Base-by-base conservation (phyloP, 1,284 basidiomycete species). In the Heimioporus punctisporus region DNA sequence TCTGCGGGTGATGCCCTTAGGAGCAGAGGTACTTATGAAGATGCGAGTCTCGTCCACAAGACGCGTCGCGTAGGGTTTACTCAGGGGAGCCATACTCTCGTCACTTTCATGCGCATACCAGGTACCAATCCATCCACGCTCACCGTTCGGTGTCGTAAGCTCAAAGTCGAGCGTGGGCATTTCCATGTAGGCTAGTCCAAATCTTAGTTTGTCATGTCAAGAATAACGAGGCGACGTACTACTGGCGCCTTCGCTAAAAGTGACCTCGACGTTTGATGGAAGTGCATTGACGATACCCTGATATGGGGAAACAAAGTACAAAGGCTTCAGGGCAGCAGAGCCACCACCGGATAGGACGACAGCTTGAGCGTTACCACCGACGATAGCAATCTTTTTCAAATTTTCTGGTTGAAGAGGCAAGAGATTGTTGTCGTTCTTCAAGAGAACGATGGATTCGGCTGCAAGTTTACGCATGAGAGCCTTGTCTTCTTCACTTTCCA, bases 321-420 rank as follows among this genome's bases (percentile, higher is more conserved):
- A 86, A 1, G 91, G 76, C 58, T 86, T 86, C 25, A 94, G 75
- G 3, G 85, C 79, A 0, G 91, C 91, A 19, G 85, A 87, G 4
- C 92, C 91, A 27, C 91, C 92, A 25, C 92, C 92, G 19, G 86
- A 87, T 11, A 88, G 75, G 9, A 88, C 80, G 23, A 79, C 65
- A 4, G 83, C 82, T 62, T 88, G 86, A 23, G 90, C 90, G 63
- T 92, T 93, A 1, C 84, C 83, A 6, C 92, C 92, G 30, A 93
- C 80, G 50, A 94, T 84, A 0, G 88, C 89, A 45, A 92, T 76
- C 68, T 85, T 88, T 71, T 83, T 86, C 55, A 85, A 61, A 27
- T 65, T 72, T 48, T 74, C 64, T 0, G 79, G 74, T 26, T 76
- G 73, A 12, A 92, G 74, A 6, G 90, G 91, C 0, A 93, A 77